A percentile compares a stretch with the other conserved stretches of the same genome.
Evolutionary conservation across 257 asterid genomes (phyloP).

Genomic region (Craterostigma plantagineum): DNA sequence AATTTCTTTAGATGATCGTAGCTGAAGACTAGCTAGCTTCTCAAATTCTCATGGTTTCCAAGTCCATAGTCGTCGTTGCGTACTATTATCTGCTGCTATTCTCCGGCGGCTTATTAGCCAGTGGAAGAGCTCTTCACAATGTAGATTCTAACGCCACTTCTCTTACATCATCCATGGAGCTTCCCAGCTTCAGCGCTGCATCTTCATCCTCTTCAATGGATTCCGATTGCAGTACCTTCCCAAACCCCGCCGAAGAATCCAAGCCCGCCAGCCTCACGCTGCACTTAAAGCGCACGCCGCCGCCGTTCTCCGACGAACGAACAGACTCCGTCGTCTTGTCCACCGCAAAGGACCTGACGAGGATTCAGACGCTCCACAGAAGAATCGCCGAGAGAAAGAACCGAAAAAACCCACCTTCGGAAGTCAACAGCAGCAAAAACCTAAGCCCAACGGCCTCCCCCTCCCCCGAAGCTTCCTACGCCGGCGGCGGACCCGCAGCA

Average conservation of each 20-base stretch:
- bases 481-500: no score
- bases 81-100: not conserved
- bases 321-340: conserved; percentile 33
- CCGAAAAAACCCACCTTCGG: conserved; percentile 24
- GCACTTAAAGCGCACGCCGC: conserved; percentile 38
- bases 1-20: not conserved
- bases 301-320: conserved; percentile 13
- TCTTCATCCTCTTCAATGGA: not conserved
- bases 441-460: not conserved
- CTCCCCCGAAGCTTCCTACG: no score
- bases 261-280: conserved; percentile 37
- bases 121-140: not conserved
- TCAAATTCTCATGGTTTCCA: not conserved
- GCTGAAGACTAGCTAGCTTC: not conserved
- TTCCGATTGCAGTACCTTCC: conserved; percentile 2
- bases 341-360: conserved; percentile 34
- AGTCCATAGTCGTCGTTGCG: not conserved
- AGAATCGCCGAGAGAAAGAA: conserved; percentile 48
- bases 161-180: not conserved
- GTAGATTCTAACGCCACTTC: not conserved
- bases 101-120: not conserved
- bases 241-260: not conserved
- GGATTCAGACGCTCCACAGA: conserved; percentile 54
- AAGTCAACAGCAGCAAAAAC: no score
- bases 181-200: not conserved